Base-by-base conservation (phyloP, 208 protist genomes). In the Strigomonas oncopelti region DNA sequence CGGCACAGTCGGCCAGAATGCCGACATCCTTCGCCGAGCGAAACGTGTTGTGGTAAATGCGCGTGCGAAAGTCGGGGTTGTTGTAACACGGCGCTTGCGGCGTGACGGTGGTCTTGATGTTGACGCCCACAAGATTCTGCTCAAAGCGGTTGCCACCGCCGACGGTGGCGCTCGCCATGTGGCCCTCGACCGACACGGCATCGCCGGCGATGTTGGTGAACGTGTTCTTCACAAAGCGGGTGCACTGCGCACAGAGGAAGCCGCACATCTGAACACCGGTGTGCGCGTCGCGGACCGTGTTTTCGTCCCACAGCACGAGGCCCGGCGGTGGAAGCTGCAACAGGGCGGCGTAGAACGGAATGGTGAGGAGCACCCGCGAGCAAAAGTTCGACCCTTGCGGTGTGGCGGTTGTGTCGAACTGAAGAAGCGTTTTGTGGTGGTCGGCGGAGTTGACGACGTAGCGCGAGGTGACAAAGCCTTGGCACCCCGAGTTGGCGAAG, bases 141-240 rank as follows among this genome's bases (percentile, higher is more conserved):
- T 87, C 80, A 58, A 95, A 95, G 25, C 79, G 24, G 72, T 95
- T 95, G 9, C 73, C 84, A 16, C 58, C 68, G 54, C 87, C 90
- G 13, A 95, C 61, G 0, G 79, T 92, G 18, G 74, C 74, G 34
- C 72, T 83, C 1, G 87, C 71, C 11, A 95, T 63, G 60, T 95
- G 90, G 20, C 90, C 90, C n/a, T 84, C 71, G 14, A 93, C 52
- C 27, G 71, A 28, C 34, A 95, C 57, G 22, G 85, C 80, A 42
- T 79, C 74, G 1, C 74, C 72, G 28, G 32, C 27, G 24, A 95
- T 77, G 36, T 85, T 77, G 24, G n/a, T 0, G 72, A 95, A 91
- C 0, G 14, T 34, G 74, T 95, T 95, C 22, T 73, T 60, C 46
- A 74, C 63, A 9, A 95, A 75, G 0, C 83, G 78, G 11, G 61